Base-by-base conservation (phyloP, 257 asterid species). In the Ilex aquifolium region DNA sequence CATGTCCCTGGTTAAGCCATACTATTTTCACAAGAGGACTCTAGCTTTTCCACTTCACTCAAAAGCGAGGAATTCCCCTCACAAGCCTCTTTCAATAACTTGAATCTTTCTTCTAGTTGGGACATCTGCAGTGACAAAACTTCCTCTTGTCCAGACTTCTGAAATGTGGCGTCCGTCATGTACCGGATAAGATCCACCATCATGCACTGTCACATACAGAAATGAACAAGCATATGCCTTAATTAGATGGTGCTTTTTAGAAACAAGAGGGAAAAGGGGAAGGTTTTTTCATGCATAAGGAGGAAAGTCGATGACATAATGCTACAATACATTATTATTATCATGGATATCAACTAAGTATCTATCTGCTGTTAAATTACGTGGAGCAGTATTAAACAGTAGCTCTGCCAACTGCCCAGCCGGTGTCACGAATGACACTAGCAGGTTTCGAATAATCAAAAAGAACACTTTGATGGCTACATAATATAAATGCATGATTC, bases 21-120 rank as follows among this genome's bases (percentile, higher is more conserved):
- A 6, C 40, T 48, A 27, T 27, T 52, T 52, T 44, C 65, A 63
- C 82, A 65, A 13, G 72, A 52, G 3, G 80, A 64, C 63, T 76
- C 80, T 13, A 92, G 85, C 78, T 82, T 84, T 65, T 81, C 76
- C 60, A 87, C 76, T 61, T 74, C 74, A 57, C 51, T 57, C 68
- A 69, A 49, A 49, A 82, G 69, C 15, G 76, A 69, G 32, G 82
- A 72, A 65, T 48, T 74, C 58, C 90, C 95, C 32, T 78, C 83
- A 56, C 95, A 83, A 42, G 79, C 78, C 65, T 82, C 90, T 65
- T 69, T 84, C 79, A 90, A 73, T 27, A 82, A 66, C 67, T 63
- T 74, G 69, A 90, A 60, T 72, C 97, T 78, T 69, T 57, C 80
- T 40, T 77, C 90, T 53, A 82, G 40, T 70, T 74, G 72, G 21